Evolutionary conservation across 2,329 filamentous ascomycete genomes (phyloP).

Genomic region (Exserohilum turcica): DNA sequence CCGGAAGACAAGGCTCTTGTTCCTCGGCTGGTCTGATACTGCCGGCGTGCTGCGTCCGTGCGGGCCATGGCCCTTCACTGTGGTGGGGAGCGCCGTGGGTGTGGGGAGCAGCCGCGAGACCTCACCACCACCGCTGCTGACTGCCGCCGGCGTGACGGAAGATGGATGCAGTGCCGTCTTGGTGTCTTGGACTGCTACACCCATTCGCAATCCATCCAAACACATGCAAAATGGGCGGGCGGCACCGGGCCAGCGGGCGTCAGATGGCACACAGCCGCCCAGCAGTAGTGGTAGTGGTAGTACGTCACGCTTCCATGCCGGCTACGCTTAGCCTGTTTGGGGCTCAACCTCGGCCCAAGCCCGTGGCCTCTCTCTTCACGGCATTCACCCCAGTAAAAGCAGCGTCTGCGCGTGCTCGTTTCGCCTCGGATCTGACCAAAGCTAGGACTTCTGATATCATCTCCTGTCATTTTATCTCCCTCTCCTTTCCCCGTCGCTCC

Average conservation of each 20-base stretch:
- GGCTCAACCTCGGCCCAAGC: conserved; percentile 25
- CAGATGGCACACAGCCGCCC: neutral
- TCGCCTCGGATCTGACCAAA: conserved; percentile 29
- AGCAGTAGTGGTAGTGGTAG: too few relatives aligned
- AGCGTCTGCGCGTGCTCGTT: conserved; percentile 27
- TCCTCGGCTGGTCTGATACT: conserved; percentile 10
- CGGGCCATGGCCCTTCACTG: neutral
- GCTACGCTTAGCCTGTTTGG: conserved; percentile 11
- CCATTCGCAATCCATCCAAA: too few relatives aligned
- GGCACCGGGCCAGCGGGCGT: conserved; percentile 17
- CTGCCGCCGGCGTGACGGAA: neutral
- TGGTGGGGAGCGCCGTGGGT: conserved; percentile 11
- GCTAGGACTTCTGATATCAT: conserved; percentile 21
- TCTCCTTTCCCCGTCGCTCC: conserved; percentile 11
- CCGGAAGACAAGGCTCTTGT: neutral
- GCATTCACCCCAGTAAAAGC: conserved; percentile 20
- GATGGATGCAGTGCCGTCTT: neutral
- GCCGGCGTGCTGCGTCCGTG: conserved; percentile 12
- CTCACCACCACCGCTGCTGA: too few relatives aligned
- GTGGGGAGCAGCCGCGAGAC: too few relatives aligned
- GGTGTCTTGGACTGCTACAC: conserved; percentile 1
- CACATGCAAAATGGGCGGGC: neutral
- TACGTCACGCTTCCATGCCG: conserved; percentile 12
- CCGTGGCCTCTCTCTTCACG: conserved; percentile 18
- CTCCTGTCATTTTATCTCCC: conserved; percentile 9